Percentiles rank a stretch among this genome's conserved stretches.
These are phyloP conservation scores for Ophiocordyceps polyrhachis-furcata DNA, from an alignment of 2,329 filamentous ascomycete genomes.

Conservation along the genomic window DNA sequence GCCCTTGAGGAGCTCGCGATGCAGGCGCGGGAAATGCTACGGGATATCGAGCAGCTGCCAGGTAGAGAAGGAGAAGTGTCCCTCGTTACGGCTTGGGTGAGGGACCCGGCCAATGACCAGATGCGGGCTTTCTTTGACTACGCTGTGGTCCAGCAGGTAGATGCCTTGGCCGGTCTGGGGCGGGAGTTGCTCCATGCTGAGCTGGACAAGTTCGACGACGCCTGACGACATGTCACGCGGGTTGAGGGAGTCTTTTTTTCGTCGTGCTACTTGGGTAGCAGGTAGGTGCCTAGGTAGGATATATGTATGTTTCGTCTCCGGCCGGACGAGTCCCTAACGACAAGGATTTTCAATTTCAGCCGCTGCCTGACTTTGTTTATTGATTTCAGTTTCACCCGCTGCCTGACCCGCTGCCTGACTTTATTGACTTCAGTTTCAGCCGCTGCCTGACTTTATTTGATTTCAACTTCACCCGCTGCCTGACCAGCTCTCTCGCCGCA, in stretches of 20 bases:
- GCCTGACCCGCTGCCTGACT: no score
- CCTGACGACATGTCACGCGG: neutral
- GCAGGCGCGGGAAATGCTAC: constrained; percentile 26
- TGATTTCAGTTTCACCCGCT: no score
- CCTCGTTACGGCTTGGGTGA: constrained; percentile 24
- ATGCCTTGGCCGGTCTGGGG: constrained; percentile 26
- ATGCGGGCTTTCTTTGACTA: constrained; percentile 28
- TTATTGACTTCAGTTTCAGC: no score
- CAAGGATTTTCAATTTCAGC: no score
- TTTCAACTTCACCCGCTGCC: no score
- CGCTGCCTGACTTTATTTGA: no score
- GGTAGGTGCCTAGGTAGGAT: no score
- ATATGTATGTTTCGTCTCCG: no score
- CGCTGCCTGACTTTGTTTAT: no score
- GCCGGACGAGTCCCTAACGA: no score
- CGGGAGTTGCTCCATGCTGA: constrained; percentile 15
- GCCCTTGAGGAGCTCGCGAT: constrained; percentile 22
- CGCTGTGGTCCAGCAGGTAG: constrained; percentile 28
- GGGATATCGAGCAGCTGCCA: constrained; percentile 26
- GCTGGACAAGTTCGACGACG: neutral
- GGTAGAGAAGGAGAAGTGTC: constrained; percentile 25
- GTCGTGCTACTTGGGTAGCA: no score
- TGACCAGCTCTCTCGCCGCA: constrained; percentile 2
- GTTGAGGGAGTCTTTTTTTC: no score
- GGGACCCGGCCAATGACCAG: constrained; percentile 18